Base-by-base conservation (phyloP, 2,329 filamentous ascomycete genomes). In the Daldinia sp. region DNA sequence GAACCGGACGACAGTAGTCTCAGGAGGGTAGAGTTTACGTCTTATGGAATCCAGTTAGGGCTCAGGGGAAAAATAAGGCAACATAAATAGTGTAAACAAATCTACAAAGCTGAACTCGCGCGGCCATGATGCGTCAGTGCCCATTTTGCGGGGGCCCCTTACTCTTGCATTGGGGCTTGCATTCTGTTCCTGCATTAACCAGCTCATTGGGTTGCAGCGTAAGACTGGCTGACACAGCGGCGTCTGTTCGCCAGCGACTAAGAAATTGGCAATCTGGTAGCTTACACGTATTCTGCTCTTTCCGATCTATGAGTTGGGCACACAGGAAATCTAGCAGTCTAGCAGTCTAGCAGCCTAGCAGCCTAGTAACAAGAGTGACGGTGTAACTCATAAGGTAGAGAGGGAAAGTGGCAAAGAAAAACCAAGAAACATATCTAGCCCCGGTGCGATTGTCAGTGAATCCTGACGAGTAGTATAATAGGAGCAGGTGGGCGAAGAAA, bases 161-260 rank as follows among this genome's bases (percentile, higher is more conserved):
- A 56, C 51, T 58, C 64, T 52, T 67, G 64, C 64, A 64, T 66
- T 50, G 35, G 35, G 21, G 19, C 13, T 23, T 54, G 58, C 45
- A 19, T 64, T 23, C n/a, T 64, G 64, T 67, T 64, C 64, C 64
- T 67, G 64, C 64, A 67, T 67, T 67, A 62, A 61, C 55, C 55
- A 15, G 23, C 19, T 54, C 39, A 47, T 53, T 39, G 51, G 55
- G 55, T 30, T 50, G 53, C 10, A 56, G 32, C 51, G 41, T n/a
- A 19, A 27, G 17, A 59, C 50, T 58, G 49, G 58, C 54, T 59
- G 54, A 48, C 54, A 66, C 52, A 43, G n/a, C 10, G 45, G 51
- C 52, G 47, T 49, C 29, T 8, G 51, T 52, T 51, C 45, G 51
- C 51, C 37, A 43, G 32, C 43, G 5, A 32, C 23, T 53, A 45